Conservation (phyloP, 2,329 filamentous ascomycete species). For the Fusarium sp. region DNA sequence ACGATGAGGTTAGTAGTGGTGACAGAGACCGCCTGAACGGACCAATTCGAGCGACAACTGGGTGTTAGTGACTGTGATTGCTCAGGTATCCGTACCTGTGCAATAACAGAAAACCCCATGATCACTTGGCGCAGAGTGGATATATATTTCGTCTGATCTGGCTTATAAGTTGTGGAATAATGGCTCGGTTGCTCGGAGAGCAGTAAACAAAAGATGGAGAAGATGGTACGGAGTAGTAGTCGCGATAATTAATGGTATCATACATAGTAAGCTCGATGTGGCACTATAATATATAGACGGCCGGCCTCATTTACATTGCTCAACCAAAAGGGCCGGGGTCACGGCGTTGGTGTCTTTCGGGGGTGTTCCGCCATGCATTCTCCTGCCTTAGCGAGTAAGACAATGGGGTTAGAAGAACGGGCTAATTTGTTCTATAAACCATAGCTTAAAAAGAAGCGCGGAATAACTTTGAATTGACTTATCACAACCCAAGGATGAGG, state of each 20-base stretch:
- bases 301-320: slow-evolving; percentile 38
- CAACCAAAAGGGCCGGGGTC: slow-evolving; percentile 31
- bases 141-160: slow-evolving; percentile 8
- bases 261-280: background rate
- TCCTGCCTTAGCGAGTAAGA: slow-evolving; percentile 29
- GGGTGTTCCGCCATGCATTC: slow-evolving; percentile 30
- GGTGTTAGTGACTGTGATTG: slow-evolving; percentile 16
- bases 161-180: slow-evolving; percentile 35
- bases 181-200: slow-evolving; percentile 14
- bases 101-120: slow-evolving; percentile 9
- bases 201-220: slow-evolving; percentile 40
- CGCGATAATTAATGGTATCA: slow-evolving; percentile 6
- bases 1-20: slow-evolving; percentile 16
- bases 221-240: slow-evolving; percentile 1
- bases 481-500: slow-evolving; percentile 8
- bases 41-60: slow-evolving; percentile 20
- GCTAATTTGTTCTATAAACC: slow-evolving; percentile 31
- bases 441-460: slow-evolving; percentile 32
- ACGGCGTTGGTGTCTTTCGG: slow-evolving; percentile 27
- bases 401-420: slow-evolving; percentile 17
- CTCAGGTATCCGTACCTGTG: background rate
- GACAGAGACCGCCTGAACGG: slow-evolving; percentile 12
- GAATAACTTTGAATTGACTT: slow-evolving; percentile 10
- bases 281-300: background rate
- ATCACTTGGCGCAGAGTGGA: background rate